A percentile compares a stretch with the other conserved stretches of the same genome.
phyloP scores from a whole-genome alignment of 257 asterid genomes.

The Ilex asprella region DNA sequence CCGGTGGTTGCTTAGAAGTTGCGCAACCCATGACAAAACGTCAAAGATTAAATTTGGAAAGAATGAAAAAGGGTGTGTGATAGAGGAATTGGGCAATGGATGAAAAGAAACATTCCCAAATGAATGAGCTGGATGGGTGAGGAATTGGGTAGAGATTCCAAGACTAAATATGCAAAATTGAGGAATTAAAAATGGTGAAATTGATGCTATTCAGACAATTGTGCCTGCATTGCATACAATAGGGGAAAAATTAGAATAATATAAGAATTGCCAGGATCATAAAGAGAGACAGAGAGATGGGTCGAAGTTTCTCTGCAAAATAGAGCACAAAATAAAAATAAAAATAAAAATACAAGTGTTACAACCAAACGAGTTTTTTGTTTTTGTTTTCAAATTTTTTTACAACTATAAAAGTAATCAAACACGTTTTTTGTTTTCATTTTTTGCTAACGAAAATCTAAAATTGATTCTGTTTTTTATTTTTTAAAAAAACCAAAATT shows the following conservation, averaged over 20 bases:
- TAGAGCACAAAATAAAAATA: too few species aligned
- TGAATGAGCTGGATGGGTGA: slow-evolving; percentile 36
- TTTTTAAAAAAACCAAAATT: too few species aligned
- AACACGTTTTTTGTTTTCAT: too few species aligned
- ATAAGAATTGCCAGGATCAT: slow-evolving; percentile 18
- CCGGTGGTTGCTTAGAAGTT: slow-evolving; percentile 43
- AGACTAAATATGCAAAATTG: slow-evolving; percentile 18
- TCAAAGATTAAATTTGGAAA: background rate
- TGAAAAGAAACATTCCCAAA: slow-evolving; percentile 41
- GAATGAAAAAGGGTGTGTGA: background rate
- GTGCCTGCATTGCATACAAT: slow-evolving; percentile 21
- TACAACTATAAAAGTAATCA: too few species aligned
- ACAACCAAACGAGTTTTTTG: too few species aligned
- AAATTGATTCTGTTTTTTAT: too few species aligned
- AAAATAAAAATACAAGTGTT: too few species aligned
- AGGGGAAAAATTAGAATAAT: slow-evolving; percentile 6
- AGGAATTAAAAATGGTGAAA: slow-evolving; percentile 8
- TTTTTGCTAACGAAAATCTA: too few species aligned
- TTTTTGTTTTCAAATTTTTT: too few species aligned
- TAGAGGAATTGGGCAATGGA: slow-evolving; percentile 26
- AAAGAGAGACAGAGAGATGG: slow-evolving; percentile 1
- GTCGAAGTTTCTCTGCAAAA: too few species aligned
- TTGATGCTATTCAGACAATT: slow-evolving; percentile 18
- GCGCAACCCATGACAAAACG: slow-evolving; percentile 67
- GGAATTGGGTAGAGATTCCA: slow-evolving; percentile 31